These are phyloP conservation scores for Populus tremula DNA, from an alignment of 345 rosid species.

Conservation along the genomic window DNA sequence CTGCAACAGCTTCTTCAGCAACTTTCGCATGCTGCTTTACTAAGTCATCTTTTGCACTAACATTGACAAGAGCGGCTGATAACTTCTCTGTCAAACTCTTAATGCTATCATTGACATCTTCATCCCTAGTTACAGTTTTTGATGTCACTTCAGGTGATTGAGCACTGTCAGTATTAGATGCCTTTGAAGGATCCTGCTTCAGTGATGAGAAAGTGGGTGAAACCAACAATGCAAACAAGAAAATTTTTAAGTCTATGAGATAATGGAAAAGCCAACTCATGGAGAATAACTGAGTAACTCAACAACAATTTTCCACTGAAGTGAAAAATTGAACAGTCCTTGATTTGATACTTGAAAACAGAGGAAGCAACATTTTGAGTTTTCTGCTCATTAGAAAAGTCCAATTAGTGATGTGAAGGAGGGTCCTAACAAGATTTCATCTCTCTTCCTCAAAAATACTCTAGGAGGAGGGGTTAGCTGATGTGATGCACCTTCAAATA, in stretches of 20 bases:
- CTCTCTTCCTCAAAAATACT: not conserved
- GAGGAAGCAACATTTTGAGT: not conserved
- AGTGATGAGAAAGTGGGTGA: slow-evolving; percentile 14
- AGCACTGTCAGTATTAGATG: slow-evolving; percentile 42
- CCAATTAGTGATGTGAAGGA: not conserved
- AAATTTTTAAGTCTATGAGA: not conserved
- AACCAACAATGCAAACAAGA: not conserved
- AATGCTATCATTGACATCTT: slow-evolving; percentile 47
- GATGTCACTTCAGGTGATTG: slow-evolving; percentile 59
- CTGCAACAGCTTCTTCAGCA: slow-evolving; percentile 96
- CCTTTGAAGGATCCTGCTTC: slow-evolving; percentile 58
- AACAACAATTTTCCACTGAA: not conserved
- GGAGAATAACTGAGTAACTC: not conserved
- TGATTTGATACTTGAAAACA: not conserved
- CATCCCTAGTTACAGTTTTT: slow-evolving; percentile 32
- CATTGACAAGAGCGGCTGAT: slow-evolving; percentile 73
- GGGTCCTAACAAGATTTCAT: not conserved
- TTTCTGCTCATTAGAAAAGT: not conserved
- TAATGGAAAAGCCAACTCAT: not conserved
- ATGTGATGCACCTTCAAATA: not conserved
- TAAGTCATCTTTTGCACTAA: slow-evolving; percentile 76
- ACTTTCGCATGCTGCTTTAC: slow-evolving; percentile 89
- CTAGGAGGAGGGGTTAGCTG: not conserved
- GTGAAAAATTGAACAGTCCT: not conserved
- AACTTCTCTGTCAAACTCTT: slow-evolving; percentile 53